These are phyloP conservation scores for Penicillium herquei DNA, from an alignment of 495 filamentous ascomycete genomes.

Conservation along the genomic window DNA sequence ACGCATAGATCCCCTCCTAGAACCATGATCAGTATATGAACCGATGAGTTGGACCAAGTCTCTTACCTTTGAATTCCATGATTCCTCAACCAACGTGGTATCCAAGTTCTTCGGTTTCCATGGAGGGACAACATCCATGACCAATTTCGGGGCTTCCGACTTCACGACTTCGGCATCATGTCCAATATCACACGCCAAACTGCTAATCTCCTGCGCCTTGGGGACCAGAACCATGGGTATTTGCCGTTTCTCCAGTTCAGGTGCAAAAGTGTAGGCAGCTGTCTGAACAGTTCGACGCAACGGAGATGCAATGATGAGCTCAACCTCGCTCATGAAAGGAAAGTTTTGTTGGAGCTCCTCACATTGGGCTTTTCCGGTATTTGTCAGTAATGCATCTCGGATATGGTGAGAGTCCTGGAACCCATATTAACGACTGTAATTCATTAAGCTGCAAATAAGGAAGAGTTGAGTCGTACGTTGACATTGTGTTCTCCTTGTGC, in stretches of 20 bases:
- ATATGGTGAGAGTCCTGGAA: constrained; percentile 15
- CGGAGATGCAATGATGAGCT: constrained; percentile 16
- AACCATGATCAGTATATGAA: neutral
- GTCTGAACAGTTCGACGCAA: constrained; percentile 22
- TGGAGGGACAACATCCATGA: constrained; percentile 1
- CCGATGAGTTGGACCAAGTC: too few relatives aligned
- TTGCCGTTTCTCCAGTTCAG: constrained; percentile 15
- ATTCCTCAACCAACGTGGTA: constrained; percentile 8
- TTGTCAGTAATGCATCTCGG: constrained; percentile 17
- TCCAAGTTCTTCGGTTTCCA: constrained; percentile 11
- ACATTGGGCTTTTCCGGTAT: constrained; percentile 19
- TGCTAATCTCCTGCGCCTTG: constrained; percentile 20
- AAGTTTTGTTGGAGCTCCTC: constrained; percentile 8
- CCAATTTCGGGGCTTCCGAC: constrained; percentile 4
- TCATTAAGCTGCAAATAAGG: neutral
- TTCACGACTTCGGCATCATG: constrained; percentile 6
- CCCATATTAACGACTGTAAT: neutral
- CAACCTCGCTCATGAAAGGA: constrained; percentile 8
- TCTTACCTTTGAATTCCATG: constrained; percentile 23
- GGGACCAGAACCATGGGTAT: constrained; percentile 16
- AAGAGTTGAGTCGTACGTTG: constrained; percentile 4
- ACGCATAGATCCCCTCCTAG: constrained; percentile 19
- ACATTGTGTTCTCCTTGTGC: constrained; percentile 22
- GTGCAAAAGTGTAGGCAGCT: constrained; percentile 15
- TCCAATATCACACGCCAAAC: constrained; percentile 14